Evolutionary conservation across 2,329 filamentous ascomycete genomes (phyloP), one percentile per base, ranked within the genome.

Genomic region (Aureobasidium subglaciale): DNA sequence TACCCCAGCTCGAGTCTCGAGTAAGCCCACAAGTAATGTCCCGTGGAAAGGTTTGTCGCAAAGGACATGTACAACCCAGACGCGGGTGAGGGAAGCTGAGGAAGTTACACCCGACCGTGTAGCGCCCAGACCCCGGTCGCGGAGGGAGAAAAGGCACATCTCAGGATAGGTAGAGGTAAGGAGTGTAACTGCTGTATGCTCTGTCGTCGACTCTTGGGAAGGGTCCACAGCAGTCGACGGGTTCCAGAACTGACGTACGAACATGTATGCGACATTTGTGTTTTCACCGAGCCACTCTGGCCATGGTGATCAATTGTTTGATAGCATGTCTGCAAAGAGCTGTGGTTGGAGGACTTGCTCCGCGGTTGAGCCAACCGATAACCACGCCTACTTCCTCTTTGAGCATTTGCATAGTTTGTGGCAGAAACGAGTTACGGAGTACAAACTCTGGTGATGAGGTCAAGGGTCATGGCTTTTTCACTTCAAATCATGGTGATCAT

Each of bases 281-380:
- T 35, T 15, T 35, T 35, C n/a, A 15, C 32, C 32, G 32, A 35
- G 32, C n/a, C n/a, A n/a, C n/a, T n/a, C n/a, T n/a, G n/a, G n/a
- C n/a, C 29, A 32, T 32, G 35, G 10, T 18, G 43, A 45, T 32
- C 16, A 22, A 20, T 24, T 15, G n/a, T n/a, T 20, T 35, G 13
- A 11, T 22, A 25, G 43, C 30, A 35, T 35, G 43, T 48, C 20
- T 48, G 43, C 11, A 15, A 20, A 24, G 8, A 5, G 13, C 13
- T 34, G 43, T 48, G 43, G 43, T 48, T 48, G 43, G 20, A 48
- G 30, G 18, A 34, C 13, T 24, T 48, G 30, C 18, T 48, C 43
- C 43, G 43, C 43, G 43, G 43, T 35, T 45, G 29, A n/a, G 18
- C 5, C 16, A n/a, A 45, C 4, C 6, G 11, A 45, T 32, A 48